These are phyloP conservation scores for Inga oerstediana DNA, from an alignment of 306 rosid genomes.

Conservation along the genomic window DNA sequence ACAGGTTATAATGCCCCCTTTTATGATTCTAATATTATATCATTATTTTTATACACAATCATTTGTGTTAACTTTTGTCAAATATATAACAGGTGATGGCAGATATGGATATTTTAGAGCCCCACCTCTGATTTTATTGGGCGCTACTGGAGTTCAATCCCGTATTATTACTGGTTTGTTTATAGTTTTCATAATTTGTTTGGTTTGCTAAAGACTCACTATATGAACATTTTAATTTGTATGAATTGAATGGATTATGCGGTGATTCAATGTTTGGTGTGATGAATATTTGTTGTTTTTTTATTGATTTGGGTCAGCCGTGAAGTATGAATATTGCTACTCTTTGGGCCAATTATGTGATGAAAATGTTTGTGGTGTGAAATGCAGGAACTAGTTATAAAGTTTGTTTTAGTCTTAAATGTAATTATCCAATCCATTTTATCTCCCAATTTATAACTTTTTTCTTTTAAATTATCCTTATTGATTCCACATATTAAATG, in stretches of 20 bases:
- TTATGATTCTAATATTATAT: not conserved
- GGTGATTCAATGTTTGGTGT: no score
- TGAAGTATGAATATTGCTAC: not conserved
- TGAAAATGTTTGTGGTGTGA: no score
- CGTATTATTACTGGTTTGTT: not conserved
- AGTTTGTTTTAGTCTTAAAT: not conserved
- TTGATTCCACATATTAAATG: no score
- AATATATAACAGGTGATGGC: not conserved
- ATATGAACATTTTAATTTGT: not conserved
- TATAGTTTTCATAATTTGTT: not conserved
- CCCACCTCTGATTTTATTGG: not conserved
- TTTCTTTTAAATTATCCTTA: no score
- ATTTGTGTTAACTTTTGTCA: no score
- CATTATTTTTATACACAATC: not conserved
- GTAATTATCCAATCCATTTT: no score
- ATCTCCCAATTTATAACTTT: no score
- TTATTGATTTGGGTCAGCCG: not conserved
- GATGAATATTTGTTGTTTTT: not conserved
- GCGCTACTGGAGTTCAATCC: not conserved
- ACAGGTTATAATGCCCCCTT: not conserved
- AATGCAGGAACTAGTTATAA: not conserved
- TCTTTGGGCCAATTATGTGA: not conserved
- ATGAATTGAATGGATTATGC: not conserved
- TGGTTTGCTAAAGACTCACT: not conserved
- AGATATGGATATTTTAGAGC: not conserved